Base-by-base conservation (phyloP, 192 early-diverging fungal genomes). In the Cetraspora pellucida region DNA sequence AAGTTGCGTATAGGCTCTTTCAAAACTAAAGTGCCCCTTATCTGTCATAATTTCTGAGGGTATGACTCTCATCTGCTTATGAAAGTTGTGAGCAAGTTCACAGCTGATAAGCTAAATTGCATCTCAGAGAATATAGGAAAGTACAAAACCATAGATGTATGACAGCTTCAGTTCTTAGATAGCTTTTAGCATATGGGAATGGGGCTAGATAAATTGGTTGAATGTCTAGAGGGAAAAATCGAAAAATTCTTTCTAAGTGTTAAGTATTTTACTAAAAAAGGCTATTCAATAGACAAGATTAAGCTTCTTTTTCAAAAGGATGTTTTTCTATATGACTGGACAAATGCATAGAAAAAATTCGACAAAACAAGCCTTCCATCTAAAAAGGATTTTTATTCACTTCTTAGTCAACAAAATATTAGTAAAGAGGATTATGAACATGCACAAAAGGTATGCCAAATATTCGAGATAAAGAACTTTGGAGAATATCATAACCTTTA, bases 111-210 rank as follows among this genome's bases (percentile, higher is more conserved):
- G 46, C 11, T 70, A 50, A 70, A 70, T 13, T 70, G 68, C 49
- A 70, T 70, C 25, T 46, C n/a, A n/a, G 68, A 70, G 49, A 70
- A 70, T 49, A 70, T 70, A 70, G 68, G 68, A n/a, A 70, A 70
- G 25, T 70, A 70, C 49, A 70, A 70, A 8, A 46, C 68, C 27
- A 47, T 70, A 46, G 68, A 70, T 17, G 46, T 70, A 4, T 43
- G 68, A 0, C 68, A 70, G 49, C 49, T 70, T 10, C 46, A 46
- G 0, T 70, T 70, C 49, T 21, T 70, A 3, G 68, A 70, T 70
- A 70, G 68, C 25, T 70, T 47, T 27, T 46, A 70, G 49, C 68
- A 70, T 70, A 70, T 70, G 68, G 4, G 19, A 49, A 72, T 72
- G 54, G 54, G 54, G 11, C 23, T 72, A 13, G 70, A 72, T 57